Evolutionary conservation across 352 stramenopile species (phyloP).

Genomic region (Globisporangium yorkense): DNA sequence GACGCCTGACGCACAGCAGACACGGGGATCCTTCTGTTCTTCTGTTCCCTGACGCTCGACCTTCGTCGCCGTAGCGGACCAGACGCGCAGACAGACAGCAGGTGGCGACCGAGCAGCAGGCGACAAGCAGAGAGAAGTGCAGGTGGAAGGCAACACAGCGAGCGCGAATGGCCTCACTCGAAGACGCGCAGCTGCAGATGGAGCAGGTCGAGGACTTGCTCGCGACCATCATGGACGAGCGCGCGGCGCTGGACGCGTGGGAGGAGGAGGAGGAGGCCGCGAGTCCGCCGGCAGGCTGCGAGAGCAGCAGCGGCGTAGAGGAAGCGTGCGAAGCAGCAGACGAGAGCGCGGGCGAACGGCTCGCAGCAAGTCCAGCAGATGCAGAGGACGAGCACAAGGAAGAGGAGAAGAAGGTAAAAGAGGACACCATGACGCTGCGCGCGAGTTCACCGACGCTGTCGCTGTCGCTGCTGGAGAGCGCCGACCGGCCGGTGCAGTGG

Average conservation of each 20-base stretch:
- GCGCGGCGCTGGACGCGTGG: constrained; percentile 4
- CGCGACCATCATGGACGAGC: constrained; percentile 14
- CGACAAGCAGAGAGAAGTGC: not conserved
- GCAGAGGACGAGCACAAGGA: not conserved
- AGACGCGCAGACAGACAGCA: not conserved
- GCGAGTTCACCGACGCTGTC: not conserved
- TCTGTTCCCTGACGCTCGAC: not conserved
- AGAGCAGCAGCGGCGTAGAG: not conserved
- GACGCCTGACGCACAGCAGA: not conserved
- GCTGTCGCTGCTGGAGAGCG: constrained; percentile 1
- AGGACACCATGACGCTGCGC: too few relatives aligned
- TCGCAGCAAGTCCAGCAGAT: not conserved
- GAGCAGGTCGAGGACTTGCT: constrained; percentile 14
- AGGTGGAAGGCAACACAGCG: not conserved
- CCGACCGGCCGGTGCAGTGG: constrained; percentile 17
- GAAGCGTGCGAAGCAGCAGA: not conserved
- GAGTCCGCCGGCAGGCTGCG: too few relatives aligned
- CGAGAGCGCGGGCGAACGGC: too few relatives aligned
- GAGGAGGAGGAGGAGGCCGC: not conserved
- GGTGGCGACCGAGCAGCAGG: too few relatives aligned
- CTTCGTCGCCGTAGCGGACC: not conserved
- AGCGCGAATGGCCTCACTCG: not conserved
- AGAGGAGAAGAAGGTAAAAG: not conserved
- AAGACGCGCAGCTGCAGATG: constrained; percentile 11
- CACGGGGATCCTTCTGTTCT: not conserved